These are phyloP conservation scores for Calonectria pseudoreteaudii DNA, from an alignment of 2,329 filamentous ascomycete species.

Conservation along the genomic window DNA sequence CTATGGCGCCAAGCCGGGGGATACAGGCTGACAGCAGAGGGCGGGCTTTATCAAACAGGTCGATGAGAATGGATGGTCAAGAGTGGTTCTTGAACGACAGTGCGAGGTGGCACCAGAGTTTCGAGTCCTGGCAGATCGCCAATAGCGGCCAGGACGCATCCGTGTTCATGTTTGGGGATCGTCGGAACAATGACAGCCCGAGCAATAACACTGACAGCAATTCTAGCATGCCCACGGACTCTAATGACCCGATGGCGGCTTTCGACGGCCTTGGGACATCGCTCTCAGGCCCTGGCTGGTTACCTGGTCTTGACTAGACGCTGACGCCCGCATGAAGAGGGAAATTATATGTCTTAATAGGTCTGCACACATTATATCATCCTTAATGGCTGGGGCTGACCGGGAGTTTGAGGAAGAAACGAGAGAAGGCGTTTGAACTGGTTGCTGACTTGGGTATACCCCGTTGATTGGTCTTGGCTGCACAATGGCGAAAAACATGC, in stretches of 20 bases:
- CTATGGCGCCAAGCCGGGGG: conserved; percentile 25
- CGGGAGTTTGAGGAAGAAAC: conserved; percentile 1
- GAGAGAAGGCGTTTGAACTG: neutral
- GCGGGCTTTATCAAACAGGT: conserved; percentile 32
- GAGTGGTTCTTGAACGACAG: conserved; percentile 70
- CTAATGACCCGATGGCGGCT: conserved; percentile 37
- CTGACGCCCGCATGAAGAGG: neutral
- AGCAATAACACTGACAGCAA: conserved; percentile 31
- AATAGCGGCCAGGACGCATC: conserved; percentile 39
- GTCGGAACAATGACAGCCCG: conserved; percentile 33
- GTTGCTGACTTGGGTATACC: conserved; percentile 5
- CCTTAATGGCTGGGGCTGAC: conserved; percentile 1
- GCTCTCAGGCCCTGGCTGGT: conserved; percentile 48
- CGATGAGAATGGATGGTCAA: conserved; percentile 59
- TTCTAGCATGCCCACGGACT: conserved; percentile 31
- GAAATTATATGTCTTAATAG: neutral
- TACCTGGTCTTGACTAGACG: conserved; percentile 50
- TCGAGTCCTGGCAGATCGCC: conserved; percentile 63
- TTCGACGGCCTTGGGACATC: conserved; percentile 50
- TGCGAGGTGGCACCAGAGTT: conserved; percentile 69
- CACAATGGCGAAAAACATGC: neutral
- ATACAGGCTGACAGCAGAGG: conserved; percentile 37
- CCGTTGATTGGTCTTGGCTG: neutral
- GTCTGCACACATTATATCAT: neutral
- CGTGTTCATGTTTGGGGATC: conserved; percentile 46